Evolutionary conservation across 2,329 filamentous ascomycete species (phyloP), one percentile per base, ranked within the genome.

Genomic region (Colletotrichum acutatum): DNA sequence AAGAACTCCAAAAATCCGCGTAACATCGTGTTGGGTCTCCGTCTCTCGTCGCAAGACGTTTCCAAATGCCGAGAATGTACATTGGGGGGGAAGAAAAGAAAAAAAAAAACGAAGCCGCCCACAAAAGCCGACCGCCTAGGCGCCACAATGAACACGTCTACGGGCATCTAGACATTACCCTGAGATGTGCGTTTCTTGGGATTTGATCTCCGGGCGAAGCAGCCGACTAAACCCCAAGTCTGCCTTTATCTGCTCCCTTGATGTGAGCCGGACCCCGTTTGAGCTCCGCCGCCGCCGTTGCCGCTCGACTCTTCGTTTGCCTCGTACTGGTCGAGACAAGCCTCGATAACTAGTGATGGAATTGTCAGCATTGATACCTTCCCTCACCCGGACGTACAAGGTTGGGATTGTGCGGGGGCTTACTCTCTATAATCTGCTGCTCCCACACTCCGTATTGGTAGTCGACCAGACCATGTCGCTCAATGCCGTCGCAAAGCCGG

Each of bases 401-500:
- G 28, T 37, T 12, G 30, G 24, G 8, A 49, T 52, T 19, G 26
- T 46, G 34, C 34, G 62, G 5, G 46, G 28, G 88, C 94, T 83
- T 86, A 98, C 95, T 89, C 71, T 90, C 89, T 77, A 97, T 90
- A 77, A 98, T 98, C 79, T 94, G 91, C 80, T 98, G 95, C 83
- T 98, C 97, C 90, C 95, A 97, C 30, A 98, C 94, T 9, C 97
- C 97, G 85, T 98, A 97, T 79, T 98, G 93, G 81, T 98, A 99
- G 84, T 99, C 97, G 12, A 99, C 95, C 60, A 99, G 85, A n/a
- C 97, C 97, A 80, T 97, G 92, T 76, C 93, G 92, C 82, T 98
- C 96, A 74, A 98, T 90, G 63, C 90, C 90, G 80, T 98, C 95
- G 80, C 95, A 97, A 63, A 98, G 86, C 63, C 91, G 89, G 68